Percentiles rank a stretch among this genome's conserved stretches.
phyloP scores from a whole-genome alignment of 2,329 filamentous ascomycete species.

The Hymenoscyphus occultus region DNA sequence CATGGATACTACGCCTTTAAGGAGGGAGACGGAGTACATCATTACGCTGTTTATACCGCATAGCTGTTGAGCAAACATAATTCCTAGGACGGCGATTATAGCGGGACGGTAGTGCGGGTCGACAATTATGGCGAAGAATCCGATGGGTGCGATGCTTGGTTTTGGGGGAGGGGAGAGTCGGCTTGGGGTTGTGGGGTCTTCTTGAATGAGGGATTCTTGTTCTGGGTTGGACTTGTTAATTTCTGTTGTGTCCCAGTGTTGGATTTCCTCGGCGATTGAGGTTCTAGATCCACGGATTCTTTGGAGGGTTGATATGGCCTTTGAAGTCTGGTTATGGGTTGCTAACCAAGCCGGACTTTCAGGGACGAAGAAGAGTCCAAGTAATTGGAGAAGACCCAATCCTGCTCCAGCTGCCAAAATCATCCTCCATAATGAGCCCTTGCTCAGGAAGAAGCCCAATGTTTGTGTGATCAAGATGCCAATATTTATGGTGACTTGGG shows the following conservation, averaged over 20 bases:
- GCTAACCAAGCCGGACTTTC: constrained; percentile 90
- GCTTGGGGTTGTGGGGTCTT: constrained; percentile 23
- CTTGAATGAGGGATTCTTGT: constrained; percentile 29
- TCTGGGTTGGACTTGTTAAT: constrained; percentile 26
- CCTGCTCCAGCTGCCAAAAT: constrained; percentile 72
- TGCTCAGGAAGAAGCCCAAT: constrained; percentile 83
- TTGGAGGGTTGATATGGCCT: constrained; percentile 67
- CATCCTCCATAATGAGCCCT: constrained; percentile 75
- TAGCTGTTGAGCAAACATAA: constrained; percentile 91
- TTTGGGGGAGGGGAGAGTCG: constrained; percentile 30
- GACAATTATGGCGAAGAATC: constrained; percentile 63
- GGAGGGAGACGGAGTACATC: constrained; percentile 94
- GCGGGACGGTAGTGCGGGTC: constrained; percentile 68
- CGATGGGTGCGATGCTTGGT: constrained; percentile 43
- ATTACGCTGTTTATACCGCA: constrained; percentile 96
- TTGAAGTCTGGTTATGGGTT: constrained; percentile 55
- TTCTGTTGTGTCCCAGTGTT: constrained; percentile 50
- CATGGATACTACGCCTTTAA: constrained; percentile 75
- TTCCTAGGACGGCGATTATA: constrained; percentile 78
- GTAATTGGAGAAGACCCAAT: constrained; percentile 63
- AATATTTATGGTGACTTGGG: constrained; percentile 89
- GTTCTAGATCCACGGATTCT: constrained; percentile 68
- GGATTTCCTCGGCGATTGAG: constrained; percentile 72
- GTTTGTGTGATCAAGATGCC: constrained; percentile 83
- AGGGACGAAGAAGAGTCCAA: constrained; percentile 72